Evolutionary conservation across 2,329 filamentous ascomycete species (phyloP).

Genomic region (Massarina eburnea): DNA sequence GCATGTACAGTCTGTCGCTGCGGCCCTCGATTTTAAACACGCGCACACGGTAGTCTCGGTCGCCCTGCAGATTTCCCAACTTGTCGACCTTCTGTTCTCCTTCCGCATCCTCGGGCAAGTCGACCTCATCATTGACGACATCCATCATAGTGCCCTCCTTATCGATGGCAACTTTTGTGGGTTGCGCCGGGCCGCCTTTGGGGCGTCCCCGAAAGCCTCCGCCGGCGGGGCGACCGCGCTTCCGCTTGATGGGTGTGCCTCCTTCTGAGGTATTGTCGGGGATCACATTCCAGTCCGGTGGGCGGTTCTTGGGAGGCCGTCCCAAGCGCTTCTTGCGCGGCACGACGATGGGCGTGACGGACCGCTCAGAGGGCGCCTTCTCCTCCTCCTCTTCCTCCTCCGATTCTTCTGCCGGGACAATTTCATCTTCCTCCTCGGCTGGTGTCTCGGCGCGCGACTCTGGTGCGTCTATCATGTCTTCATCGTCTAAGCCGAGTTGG

Average conservation of each 20-base stretch:
- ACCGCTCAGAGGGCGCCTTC: conserved; percentile 49
- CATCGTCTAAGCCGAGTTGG: conserved; percentile 35
- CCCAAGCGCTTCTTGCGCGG: conserved; percentile 74
- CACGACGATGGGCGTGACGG: conserved; percentile 56
- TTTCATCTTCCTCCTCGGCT: conserved; percentile 53
- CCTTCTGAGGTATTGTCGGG: conserved; percentile 51
- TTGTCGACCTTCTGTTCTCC: conserved; percentile 95
- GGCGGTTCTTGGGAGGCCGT: conserved; percentile 80
- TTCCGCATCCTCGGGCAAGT: conserved; percentile 80
- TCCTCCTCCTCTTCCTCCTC: conserved; percentile 51
- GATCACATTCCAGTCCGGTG: conserved; percentile 70
- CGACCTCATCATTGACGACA: conserved; percentile 89
- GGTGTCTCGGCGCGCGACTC: conserved; percentile 40
- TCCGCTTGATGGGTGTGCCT: conserved; percentile 52
- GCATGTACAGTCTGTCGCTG: conserved; percentile 89
- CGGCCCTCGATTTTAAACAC: conserved; percentile 89
- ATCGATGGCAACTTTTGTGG: conserved; percentile 82
- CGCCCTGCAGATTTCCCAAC: conserved; percentile 76
- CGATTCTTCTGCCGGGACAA: conserved; percentile 49
- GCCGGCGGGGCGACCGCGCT: conserved; percentile 52
- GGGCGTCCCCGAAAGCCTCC: conserved; percentile 71
- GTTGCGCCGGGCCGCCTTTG: conserved; percentile 72
- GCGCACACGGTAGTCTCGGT: conserved; percentile 89
- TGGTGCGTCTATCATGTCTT: conserved; percentile 38
- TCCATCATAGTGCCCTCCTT: conserved; percentile 91